Conservation (phyloP, 345 rosid genomes). For the Streptanthus diversifolius region DNA sequence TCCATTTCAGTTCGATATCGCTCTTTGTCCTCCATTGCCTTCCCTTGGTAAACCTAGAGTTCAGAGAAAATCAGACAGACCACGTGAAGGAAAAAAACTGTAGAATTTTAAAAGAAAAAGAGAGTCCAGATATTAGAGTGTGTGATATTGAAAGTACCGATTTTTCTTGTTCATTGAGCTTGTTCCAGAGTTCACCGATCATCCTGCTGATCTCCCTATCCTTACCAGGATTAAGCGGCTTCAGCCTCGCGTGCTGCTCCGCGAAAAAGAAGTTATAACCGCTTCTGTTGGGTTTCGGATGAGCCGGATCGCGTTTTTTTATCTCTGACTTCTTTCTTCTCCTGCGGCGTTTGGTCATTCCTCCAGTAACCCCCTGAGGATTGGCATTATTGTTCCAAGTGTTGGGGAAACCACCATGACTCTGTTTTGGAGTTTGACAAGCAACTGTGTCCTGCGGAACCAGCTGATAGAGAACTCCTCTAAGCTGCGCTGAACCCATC, state of each 20-base stretch:
- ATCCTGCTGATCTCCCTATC: slow-evolving; percentile 88
- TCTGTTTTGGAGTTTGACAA: slow-evolving; percentile 38
- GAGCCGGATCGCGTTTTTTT: slow-evolving; percentile 88
- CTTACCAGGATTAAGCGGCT: slow-evolving; percentile 89
- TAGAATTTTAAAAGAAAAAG: not conserved
- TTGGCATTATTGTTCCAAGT: slow-evolving; percentile 26
- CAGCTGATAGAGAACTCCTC: slow-evolving; percentile 73
- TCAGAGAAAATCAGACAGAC: not conserved
- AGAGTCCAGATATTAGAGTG: not conserved
- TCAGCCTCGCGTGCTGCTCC: slow-evolving; percentile 88
- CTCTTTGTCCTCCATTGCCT: slow-evolving; percentile 83
- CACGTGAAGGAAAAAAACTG: not conserved
- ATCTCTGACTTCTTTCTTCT: slow-evolving; percentile 89
- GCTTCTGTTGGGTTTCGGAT: slow-evolving; percentile 90
- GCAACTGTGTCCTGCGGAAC: slow-evolving; percentile 31
- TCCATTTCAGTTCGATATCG: slow-evolving; percentile 86
- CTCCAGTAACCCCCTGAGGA: slow-evolving; percentile 35
- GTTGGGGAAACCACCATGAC: slow-evolving; percentile 27
- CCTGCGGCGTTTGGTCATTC: slow-evolving; percentile 56
- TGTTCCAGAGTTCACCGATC: slow-evolving; percentile 96
- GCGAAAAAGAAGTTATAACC: slow-evolving; percentile 97
- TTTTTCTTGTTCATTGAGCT: slow-evolving; percentile 57
- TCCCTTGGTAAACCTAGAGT: slow-evolving; percentile 69
- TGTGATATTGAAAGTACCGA: slow-evolving; percentile 36
- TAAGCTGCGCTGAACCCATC: slow-evolving; percentile 71